Base-by-base conservation (phyloP, 1,284 basidiomycete species). In the Puccinia polysora region DNA sequence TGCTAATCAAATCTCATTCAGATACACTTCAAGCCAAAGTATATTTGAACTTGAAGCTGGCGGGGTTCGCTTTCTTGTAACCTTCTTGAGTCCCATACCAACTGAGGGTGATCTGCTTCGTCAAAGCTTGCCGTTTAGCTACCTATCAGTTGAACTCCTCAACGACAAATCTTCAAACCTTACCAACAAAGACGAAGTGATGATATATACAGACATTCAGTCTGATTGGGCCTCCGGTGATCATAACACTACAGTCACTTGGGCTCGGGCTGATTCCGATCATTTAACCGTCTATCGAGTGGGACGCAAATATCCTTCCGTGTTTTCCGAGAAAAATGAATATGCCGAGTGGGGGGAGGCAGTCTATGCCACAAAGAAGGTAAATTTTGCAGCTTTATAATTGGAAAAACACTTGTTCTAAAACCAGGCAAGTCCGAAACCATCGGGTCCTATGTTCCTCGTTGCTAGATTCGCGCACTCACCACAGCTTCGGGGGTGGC, bases 261-360 rank as follows among this genome's bases (percentile, higher is more conserved):
- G 60, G 60, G 28, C 38, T 1, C 4, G 25, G 3, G 74, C 64
- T 49, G 60, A 77, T 53, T 73, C 73, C 56, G 71, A 75, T 47
- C 74, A 77, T 49, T 73, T 75, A 12, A 73, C 73, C 12, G 15
- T 7, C 23, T 79, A 75, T 74, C 76, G 76, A 23, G 34, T 79
- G 45, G 72, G 73, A 8, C 74, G 77, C 62, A 76, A 74, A 55
- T 59, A 74, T 14, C 77, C 77, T 20, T 60, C 77, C 64, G 63
- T 74, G 15, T 78, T 76, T 69, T 75, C 75, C 45, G 77, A 79
- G 73, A 76, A 70, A 75, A 74, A 75, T 20, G 77, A 79, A 68
- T 74, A 78, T 20, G 77, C 78, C 50, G 78, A 79, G 56, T 79
- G 78, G 78, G 78, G 78, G 38, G 75, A 73, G 40, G 75, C 75